These are phyloP conservation scores for Boechera retrofracta DNA, from an alignment of 345 rosid species.

Conservation along the genomic window DNA sequence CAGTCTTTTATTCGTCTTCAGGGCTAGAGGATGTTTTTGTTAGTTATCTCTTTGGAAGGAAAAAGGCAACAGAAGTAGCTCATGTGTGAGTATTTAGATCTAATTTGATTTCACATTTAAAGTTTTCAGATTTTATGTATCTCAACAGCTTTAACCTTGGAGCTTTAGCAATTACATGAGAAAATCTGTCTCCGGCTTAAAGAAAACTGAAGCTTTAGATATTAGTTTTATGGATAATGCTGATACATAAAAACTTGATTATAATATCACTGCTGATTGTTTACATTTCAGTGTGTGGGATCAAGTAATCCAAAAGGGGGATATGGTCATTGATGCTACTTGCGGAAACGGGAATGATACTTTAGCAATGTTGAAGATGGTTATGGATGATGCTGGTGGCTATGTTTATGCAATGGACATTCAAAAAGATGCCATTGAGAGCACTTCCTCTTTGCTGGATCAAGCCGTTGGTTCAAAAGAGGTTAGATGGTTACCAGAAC, in stretches of 20 bases:
- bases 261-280: not conserved
- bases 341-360: slow-evolving; percentile 94
- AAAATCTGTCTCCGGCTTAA: not conserved
- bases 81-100: slow-evolving; percentile 64
- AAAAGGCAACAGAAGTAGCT: slow-evolving; percentile 94
- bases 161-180: slow-evolving; percentile 7
- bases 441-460: slow-evolving; percentile 60
- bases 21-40: slow-evolving; percentile 72
- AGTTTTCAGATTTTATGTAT: slow-evolving; percentile 10
- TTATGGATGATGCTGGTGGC: slow-evolving; percentile 66
- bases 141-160: not conserved
- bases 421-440: slow-evolving; percentile 68
- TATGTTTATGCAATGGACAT: slow-evolving; percentile 83
- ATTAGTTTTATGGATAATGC: not conserved
- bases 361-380: slow-evolving; percentile 71
- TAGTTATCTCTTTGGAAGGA: slow-evolving; percentile 77
- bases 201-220: slow-evolving; percentile 9
- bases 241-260: not conserved
- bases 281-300: slow-evolving; percentile 71
- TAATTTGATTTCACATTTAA: not conserved
- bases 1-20: slow-evolving; percentile 31
- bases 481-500: slow-evolving; percentile 52
- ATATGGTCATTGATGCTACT: slow-evolving; percentile 80
- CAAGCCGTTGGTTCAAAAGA: slow-evolving; percentile 54
- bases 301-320: slow-evolving; percentile 71